Base-by-base conservation (phyloP, 441 rosid genomes). In the Croton setiger region DNA sequence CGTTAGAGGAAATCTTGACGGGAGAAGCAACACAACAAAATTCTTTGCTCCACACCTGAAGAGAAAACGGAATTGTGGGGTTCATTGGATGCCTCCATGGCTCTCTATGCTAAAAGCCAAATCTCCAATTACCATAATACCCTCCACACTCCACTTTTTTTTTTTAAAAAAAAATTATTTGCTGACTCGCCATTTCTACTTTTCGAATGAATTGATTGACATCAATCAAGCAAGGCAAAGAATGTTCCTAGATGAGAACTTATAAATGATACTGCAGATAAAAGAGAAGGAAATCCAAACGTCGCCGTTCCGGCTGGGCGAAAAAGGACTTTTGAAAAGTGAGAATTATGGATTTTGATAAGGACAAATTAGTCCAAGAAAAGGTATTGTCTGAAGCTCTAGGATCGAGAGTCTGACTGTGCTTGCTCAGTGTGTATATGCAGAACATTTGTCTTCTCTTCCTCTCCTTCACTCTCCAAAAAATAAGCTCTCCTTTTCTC, bases 361-460 rank as follows among this genome's bases (percentile, higher is more conserved):
- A 56, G 85, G 80, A 49, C 72, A 76, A 55, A 67, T 56, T 68
- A 44, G 87, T 78, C 74, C 63, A 70, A 67, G 0, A 11, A 49
- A 59, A 43, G 58, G 57, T 37, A 2, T 13, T 11, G 70, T 63
- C 33, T 57, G 39, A 18, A 12, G 44, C 81, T 43, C 82, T 3
- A 52, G 69, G 73, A 48, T 67, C 79, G 81, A 74, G 83, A 72
- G 66, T 74, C 78, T 74, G 81, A 72, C 71, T 23, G 21, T 57
- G 81, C 67, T 60, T 72, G 81, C 47, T 59, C 72, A 68, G 70
- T 47, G 58, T 60, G 35, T 68, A n/a, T n/a, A n/a, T n/a, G n/a
- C n/a, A n/a, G n/a, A n/a, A n/a, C n/a, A n/a, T n/a, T n/a, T 69
- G 31, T 57, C 60, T 56, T 13, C 69, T 39, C 47, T 27, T 41